These are phyloP conservation scores for Dictyostelium purpureum DNA, from an alignment of 78 protist genomes.

Conservation along the genomic window DNA sequence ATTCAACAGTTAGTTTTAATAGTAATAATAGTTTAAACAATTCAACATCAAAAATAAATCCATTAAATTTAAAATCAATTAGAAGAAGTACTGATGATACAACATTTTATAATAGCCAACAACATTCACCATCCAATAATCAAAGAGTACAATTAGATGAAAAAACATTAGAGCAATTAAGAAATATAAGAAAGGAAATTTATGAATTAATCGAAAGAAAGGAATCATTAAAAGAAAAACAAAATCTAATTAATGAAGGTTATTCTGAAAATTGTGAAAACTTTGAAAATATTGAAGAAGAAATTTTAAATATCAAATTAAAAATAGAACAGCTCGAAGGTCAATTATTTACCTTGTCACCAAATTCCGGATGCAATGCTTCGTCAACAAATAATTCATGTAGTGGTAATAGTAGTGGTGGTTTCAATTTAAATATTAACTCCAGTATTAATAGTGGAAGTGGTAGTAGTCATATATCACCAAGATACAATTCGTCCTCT, in stretches of 20 bases:
- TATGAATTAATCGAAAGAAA: conserved; percentile 5
- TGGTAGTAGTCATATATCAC: neutral
- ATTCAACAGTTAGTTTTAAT: neutral
- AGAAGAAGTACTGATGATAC: conserved; percentile 1
- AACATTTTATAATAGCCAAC: conserved; percentile 18
- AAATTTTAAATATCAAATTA: neutral
- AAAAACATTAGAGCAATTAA: neutral
- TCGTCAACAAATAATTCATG: neutral
- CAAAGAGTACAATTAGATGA: neutral
- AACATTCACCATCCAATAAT: neutral
- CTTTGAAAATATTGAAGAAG: conserved; percentile 2
- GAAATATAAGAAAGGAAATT: neutral
- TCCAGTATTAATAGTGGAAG: neutral
- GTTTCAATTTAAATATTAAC: neutral
- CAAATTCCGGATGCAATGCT: neutral
- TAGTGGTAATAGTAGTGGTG: neutral
- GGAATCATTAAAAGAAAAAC: neutral
- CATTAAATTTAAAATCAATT: neutral
- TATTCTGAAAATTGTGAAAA: neutral
- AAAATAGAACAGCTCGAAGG: neutral
- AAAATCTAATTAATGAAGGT: conserved; percentile 1
- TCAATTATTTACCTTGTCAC: neutral
- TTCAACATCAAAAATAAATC: neutral
- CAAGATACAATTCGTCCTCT: no score
- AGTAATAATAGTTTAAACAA: neutral